Evolutionary conservation across 2,329 filamentous ascomycete genomes (phyloP).

Genomic region (Thielaviopsis euricoi): DNA sequence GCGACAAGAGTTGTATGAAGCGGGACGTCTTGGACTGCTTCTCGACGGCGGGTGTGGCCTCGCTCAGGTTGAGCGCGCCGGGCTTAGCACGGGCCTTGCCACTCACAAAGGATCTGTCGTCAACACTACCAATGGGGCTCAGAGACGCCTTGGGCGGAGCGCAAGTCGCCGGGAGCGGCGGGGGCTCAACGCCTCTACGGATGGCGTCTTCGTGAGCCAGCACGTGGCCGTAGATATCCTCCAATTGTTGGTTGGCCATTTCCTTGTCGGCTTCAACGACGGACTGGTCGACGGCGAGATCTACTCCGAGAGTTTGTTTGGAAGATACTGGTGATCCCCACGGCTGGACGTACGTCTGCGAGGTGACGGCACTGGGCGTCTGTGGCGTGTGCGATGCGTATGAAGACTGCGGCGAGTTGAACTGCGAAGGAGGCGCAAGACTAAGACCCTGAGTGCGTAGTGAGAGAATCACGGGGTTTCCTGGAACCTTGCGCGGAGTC

Average conservation of each 20-base stretch:
- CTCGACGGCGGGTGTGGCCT: slow-evolving; percentile 22
- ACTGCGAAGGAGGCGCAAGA: neutral
- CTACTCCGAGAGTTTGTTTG: slow-evolving; percentile 38
- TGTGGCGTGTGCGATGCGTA: slow-evolving; percentile 12
- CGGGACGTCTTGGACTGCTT: slow-evolving; percentile 42
- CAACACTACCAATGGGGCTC: neutral
- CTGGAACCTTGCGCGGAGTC: neutral
- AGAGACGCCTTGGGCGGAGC: neutral
- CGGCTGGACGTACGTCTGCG: slow-evolving; percentile 14
- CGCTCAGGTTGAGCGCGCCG: slow-evolving; percentile 30
- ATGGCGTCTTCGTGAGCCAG: slow-evolving; percentile 72
- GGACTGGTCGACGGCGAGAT: slow-evolving; percentile 58
- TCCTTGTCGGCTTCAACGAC: slow-evolving; percentile 59
- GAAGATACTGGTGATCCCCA: slow-evolving; percentile 25
- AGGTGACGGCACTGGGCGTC: slow-evolving; percentile 14
- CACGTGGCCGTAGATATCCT: slow-evolving; percentile 80
- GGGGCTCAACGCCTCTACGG: slow-evolving; percentile 29
- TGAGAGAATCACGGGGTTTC: slow-evolving; percentile 1
- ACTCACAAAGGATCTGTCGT: slow-evolving; percentile 4
- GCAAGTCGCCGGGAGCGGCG: slow-evolving; percentile 8
- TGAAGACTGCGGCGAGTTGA: slow-evolving; percentile 3
- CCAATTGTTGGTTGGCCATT: slow-evolving; percentile 67
- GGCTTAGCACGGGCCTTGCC: slow-evolving; percentile 35
- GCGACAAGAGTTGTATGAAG: slow-evolving; percentile 44
- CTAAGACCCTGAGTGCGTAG: slow-evolving; percentile 7